Evolutionary conservation across 257 asterid species (phyloP).

Genomic region (Cinchona pubescens): DNA sequence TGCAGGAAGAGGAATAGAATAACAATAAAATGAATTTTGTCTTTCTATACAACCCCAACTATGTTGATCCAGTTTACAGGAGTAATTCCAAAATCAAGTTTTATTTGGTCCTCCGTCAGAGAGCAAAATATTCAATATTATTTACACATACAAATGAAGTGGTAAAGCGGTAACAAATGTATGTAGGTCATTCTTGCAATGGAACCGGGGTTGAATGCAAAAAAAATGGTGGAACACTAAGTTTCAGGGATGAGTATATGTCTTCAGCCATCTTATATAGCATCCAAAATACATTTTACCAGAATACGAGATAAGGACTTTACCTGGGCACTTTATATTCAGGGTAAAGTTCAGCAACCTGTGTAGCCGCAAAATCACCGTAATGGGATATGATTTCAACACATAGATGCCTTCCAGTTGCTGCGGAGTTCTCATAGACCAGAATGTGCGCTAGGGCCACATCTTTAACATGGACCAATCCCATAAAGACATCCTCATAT

Average conservation of each 20-base stretch:
- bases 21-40: neutral
- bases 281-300: neutral
- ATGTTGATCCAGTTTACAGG: neutral
- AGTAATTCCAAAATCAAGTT: neutral
- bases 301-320: conserved; percentile 10
- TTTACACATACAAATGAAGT: neutral
- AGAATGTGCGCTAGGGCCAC: conserved; percentile 79
- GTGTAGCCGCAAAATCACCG: conserved; percentile 78
- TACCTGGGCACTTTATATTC: conserved; percentile 71
- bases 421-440: conserved; percentile 63
- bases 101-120: neutral
- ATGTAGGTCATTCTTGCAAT: neutral
- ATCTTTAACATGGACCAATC: conserved; percentile 78
- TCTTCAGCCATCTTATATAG: too few species aligned
- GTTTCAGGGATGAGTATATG: neutral
- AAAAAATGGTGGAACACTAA: neutral
- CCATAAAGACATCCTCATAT: conserved; percentile 58
- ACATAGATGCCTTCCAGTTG: conserved; percentile 79
- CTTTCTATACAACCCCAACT: neutral
- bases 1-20: neutral
- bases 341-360: conserved; percentile 70
- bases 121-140: neutral
- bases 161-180: neutral
- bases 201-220: neutral
- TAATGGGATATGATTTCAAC: conserved; percentile 69